phyloP scores from a whole-genome alignment of 495 filamentous ascomycete species.

The Elaphomyces granulatus region DNA sequence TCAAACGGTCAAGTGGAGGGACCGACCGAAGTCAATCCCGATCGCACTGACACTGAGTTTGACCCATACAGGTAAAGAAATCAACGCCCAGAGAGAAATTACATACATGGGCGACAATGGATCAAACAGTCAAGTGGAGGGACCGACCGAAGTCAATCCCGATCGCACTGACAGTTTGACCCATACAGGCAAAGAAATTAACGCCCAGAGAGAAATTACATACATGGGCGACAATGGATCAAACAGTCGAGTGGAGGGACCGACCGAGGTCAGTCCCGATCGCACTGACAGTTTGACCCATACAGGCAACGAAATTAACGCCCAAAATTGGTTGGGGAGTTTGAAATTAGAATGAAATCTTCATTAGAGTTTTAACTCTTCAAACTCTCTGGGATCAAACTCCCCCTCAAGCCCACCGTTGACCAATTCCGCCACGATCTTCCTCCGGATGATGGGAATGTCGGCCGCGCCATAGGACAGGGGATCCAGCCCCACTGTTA shows the following conservation, averaged over 20 bases:
- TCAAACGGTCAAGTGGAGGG: not conserved
- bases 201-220: not conserved
- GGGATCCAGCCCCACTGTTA: conserved; percentile 50
- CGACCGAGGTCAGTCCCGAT: not conserved
- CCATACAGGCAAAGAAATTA: not conserved
- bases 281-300: conserved; percentile 1
- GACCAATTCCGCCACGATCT: conserved; percentile 56
- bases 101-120: not conserved
- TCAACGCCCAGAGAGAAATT: not conserved
- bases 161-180: not conserved
- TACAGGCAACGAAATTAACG: not conserved
- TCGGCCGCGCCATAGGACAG: conserved; percentile 40
- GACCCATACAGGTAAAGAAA: not conserved
- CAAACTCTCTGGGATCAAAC: conserved; percentile 18
- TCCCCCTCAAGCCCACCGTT: conserved; percentile 46
- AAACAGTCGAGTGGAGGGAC: not conserved
- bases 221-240: not conserved
- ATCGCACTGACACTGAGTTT: not conserved
- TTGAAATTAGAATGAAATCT: not conserved
- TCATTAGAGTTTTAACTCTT: conserved; percentile 15
- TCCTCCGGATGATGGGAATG: conserved; percentile 41
- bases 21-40: not conserved
- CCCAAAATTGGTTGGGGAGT: conserved; percentile 1
- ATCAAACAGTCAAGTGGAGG: not conserved
- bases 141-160: not conserved